Percentiles rank a stretch among this genome's conserved stretches.
Evolutionary conservation across 768 basidiomycete genomes (phyloP).

Genomic region (Xerocomellus amylosporus): DNA sequence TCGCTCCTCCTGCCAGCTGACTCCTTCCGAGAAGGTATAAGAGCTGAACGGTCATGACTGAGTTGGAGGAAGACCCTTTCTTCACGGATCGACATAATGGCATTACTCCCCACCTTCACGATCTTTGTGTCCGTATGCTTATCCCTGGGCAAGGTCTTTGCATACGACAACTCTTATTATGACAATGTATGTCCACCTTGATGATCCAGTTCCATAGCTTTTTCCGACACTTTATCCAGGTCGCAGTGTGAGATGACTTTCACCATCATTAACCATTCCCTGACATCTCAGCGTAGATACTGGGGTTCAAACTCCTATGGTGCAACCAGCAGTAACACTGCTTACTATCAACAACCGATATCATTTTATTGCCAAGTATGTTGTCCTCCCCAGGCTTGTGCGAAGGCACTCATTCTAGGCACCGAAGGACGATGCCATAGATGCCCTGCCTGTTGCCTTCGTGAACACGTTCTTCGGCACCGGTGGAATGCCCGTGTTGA

Average conservation of each 20-base stretch:
- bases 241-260: slow-evolving; percentile 47
- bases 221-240: slow-evolving; percentile 33
- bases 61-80: not conserved
- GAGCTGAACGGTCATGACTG: slow-evolving; percentile 4
- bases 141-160: slow-evolving; percentile 25
- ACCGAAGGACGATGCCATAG: slow-evolving; percentile 58
- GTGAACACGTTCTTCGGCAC: slow-evolving; percentile 62
- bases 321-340: slow-evolving; percentile 47
- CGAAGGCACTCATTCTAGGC: not conserved
- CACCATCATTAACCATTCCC: not conserved
- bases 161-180: slow-evolving; percentile 55
- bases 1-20: not conserved
- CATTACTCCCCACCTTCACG: not conserved
- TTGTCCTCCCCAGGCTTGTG: slow-evolving; percentile 1
- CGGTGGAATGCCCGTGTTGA: slow-evolving; percentile 59
- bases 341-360: slow-evolving; percentile 59
- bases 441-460: slow-evolving; percentile 71
- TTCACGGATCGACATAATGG: slow-evolving; percentile 11
- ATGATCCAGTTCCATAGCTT: not conserved
- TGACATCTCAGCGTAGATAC: slow-evolving; percentile 41
- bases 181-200: slow-evolving; percentile 53
- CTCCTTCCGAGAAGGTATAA: slow-evolving; percentile 17
- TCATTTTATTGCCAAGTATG: slow-evolving; percentile 62
- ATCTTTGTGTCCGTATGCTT: slow-evolving; percentile 2
- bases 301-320: slow-evolving; percentile 80